Base-by-base conservation (phyloP, 1,139 yeast genomes). In the Debaryomyces subglobosus region DNA sequence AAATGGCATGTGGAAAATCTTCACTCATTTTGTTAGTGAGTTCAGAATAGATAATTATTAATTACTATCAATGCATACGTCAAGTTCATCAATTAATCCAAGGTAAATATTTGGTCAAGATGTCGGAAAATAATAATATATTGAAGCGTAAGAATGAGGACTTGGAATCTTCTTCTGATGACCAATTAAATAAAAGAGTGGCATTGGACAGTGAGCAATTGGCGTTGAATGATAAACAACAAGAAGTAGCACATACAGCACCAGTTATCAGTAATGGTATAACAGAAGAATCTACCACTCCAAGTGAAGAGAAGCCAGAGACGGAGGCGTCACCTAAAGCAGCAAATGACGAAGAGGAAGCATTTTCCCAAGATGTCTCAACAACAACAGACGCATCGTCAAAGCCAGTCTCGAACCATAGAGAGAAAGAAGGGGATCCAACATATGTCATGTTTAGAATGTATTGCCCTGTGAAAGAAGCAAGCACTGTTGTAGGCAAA, bases 381-480 rank as follows among this genome's bases (percentile, higher is more conserved):
- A 10, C 39, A 15, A 36, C 32, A 33, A 32, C 47, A 13, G 51
- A 45, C 15, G 45, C 41, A 10, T 35, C 44, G 18, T 61, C 67
- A 6, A 61, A 58, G 41, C 64, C 63, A 9, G 51, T 57, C 3
- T 48, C 63, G 16, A 65, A 68, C 49, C 70, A 67, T 49, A 56
- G 72, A 49, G 72, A 74, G 48, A 58, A 67, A 50, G 76, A 74
- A 36, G 74, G 68, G 38, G 86, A 82, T 49, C 82, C 86, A 15
- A 81, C 84, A 0, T 82, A 78, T 55, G 82, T 86, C 5, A 83
- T 79, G 56, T 73, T 88, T 61, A 76, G 96, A 54, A 85, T 89
- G 87, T 77, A 85, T 49, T 86, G 92, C 55, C 79, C 84, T 3
- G 86, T 86, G n/a, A 85, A 83, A 55, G 94, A 89, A 60, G 95